Evolutionary conservation across 163 green algal genomes (phyloP), one percentile per base, ranked within the genome.

Genomic region (Picocystis sp.): DNA sequence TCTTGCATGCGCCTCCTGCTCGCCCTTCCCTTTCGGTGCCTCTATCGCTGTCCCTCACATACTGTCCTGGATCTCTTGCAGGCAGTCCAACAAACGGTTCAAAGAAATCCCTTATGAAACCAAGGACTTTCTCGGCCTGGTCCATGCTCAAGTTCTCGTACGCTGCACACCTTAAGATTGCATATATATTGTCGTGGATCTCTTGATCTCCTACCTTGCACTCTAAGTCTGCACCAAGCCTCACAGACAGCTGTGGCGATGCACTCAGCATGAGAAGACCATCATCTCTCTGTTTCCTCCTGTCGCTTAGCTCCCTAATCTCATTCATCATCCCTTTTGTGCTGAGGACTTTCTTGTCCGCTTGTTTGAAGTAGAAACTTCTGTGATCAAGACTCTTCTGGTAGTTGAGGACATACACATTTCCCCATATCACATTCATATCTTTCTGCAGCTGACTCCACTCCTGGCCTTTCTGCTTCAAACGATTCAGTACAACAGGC

Each of bases 341-440:
- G 50, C 79, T 75, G 56, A 93, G 75, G 38, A 66, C 72, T 65
- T 86, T 89, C 75, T 94, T 93, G 64, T 94, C 84, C 33, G 66
- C 70, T 72, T 95, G 89, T 73, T 99, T 99, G 80, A 97, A 99
- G 77, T 99, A 99, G 75, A 97, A 97, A 63, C 66, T 85, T 55
- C 86, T 82, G 73, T 97, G 88, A 74, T 99, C 90, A 48, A 99
- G 76, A 6, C 69, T 87, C 70, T 97, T 97, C 72, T 92, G 75
- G 72, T 95, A 97, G 74, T 99, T 99, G 53, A 83, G 72, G 52
- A 91, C 79, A 59, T 90, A 97, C 42, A 96, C 80, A 55, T 82
- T 74, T 29, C 70, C 66, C 89, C 90, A 98, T 1, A 81, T 66
- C 23, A 58, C 58, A 53, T 82, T 87, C 82, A 96, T 89, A 33